Conservation (phyloP, 1,139 yeast genomes). For the Geotrichum klebahnii region DNA sequence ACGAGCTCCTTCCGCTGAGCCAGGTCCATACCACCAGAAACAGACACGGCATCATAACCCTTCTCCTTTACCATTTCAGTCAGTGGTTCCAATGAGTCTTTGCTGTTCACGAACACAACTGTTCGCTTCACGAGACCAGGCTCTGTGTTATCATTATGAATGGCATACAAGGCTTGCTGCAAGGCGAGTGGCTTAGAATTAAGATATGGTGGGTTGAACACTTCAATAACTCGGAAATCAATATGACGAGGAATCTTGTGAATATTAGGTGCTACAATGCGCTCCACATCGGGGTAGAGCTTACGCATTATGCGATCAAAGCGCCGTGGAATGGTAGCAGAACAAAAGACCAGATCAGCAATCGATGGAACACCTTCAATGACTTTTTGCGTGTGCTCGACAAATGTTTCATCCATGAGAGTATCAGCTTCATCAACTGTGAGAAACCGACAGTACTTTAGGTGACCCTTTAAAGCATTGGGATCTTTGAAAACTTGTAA, state of each 20-base stretch:
- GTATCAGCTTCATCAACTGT: slow-evolving; percentile 97
- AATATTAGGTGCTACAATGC: slow-evolving; percentile 73
- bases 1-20: slow-evolving; percentile 57
- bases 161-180: slow-evolving; percentile 84
- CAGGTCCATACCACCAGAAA: slow-evolving; percentile 61
- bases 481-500: slow-evolving; percentile 25
- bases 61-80: slow-evolving; percentile 54
- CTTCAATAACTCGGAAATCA: slow-evolving; percentile 70
- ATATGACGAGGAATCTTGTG: slow-evolving; percentile 78
- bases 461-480: slow-evolving; percentile 26
- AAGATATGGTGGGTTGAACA: slow-evolving; percentile 67
- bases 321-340: slow-evolving; percentile 84
- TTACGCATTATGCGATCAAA: slow-evolving; percentile 61
- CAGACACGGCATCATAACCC: slow-evolving; percentile 58
- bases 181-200: slow-evolving; percentile 80
- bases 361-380: slow-evolving; percentile 50
- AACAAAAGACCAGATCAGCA: slow-evolving; percentile 66
- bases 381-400: slow-evolving; percentile 59
- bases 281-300: slow-evolving; percentile 61
- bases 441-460: slow-evolving; percentile 46
- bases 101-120: slow-evolving; percentile 80
- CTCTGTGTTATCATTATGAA: slow-evolving; percentile 79
- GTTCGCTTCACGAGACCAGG: slow-evolving; percentile 71
- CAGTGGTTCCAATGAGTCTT: slow-evolving; percentile 57
- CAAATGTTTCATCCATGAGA: slow-evolving; percentile 77